Base-by-base conservation (phyloP, 495 filamentous ascomycete genomes). In the Cryomyces antarcticus region DNA sequence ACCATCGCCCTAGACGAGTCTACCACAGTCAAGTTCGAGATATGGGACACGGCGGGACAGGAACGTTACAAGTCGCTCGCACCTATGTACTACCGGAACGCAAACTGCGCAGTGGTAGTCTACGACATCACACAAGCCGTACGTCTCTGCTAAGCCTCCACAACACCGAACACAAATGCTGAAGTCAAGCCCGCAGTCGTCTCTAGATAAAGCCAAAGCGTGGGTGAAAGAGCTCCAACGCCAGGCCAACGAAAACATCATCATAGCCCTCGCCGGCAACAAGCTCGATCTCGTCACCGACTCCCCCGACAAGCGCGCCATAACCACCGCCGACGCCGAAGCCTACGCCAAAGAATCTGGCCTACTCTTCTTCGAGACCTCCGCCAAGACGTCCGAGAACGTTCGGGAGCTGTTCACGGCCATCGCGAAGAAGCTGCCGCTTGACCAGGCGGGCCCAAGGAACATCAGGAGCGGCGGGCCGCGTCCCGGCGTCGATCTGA, bases 171-270 rank as follows among this genome's bases (percentile, higher is more conserved):
- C n/a, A 31, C 10, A 17, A 5, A 11, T 7, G 40, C 41, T 53
- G 29, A 50, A 31, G n/a, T 7, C 31, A 29, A 27, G 17, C 12
- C 31, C 31, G 35, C 56, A 97, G 89, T 72, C 84, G 47, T 96
- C 92, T 5, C 67, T 97, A 45, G 89, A 97, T 63, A 97, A 97
- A 68, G 89, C 89, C 45, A 97, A 97, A 60, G 77, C 85, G 30
- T 97, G 89, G 89, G 86, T 97, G n/a, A 96, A 96, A 63, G 92
- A 97, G 55, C 74, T 97, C 31, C 92, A 97, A 62, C 75, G 89
- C 46, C 89, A 97, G 67, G 92, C 92, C 35, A 96, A 96, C 65
- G 89, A 96, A 64, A 96, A 96, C 61, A 96, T 97, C 61, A 84
- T 97, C 54, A 97, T 97, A 59, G 89, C 89, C 29, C 72, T 97